A percentile compares a stretch with the other conserved stretches of the same genome.
These are phyloP conservation scores for Geotrichum macrosporum DNA, from an alignment of 1,139 yeast species.

Conservation along the genomic window DNA sequence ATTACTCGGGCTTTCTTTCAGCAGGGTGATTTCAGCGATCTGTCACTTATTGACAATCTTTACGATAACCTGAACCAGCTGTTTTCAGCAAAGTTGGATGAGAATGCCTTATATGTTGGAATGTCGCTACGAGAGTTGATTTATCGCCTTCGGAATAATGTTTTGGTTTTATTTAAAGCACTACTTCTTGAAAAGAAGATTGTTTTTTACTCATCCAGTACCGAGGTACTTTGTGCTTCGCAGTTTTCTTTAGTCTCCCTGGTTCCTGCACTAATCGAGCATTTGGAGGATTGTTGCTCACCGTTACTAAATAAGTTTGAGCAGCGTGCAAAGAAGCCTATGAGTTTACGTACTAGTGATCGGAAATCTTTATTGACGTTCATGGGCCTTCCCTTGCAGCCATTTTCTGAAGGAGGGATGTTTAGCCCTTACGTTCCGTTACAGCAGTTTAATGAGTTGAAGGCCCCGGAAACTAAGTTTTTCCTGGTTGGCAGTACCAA, in stretches of 20 bases:
- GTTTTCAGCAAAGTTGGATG: constrained; percentile 42
- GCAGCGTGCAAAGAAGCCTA: constrained; percentile 52
- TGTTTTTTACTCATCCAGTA: constrained; percentile 67
- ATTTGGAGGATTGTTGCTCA: constrained; percentile 74
- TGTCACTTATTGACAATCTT: constrained; percentile 60
- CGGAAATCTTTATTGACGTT: constrained; percentile 71
- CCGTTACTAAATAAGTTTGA: constrained; percentile 62
- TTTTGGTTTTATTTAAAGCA: constrained; percentile 71
- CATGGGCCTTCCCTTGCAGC: constrained; percentile 81
- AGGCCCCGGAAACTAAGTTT: constrained; percentile 52
- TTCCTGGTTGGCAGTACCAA: constrained; percentile 88
- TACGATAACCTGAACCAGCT: constrained; percentile 63
- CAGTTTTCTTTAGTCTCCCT: constrained; percentile 63
- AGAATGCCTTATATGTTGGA: constrained; percentile 66
- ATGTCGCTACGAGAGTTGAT: constrained; percentile 66
- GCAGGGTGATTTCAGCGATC: constrained; percentile 73
- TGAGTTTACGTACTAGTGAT: constrained; percentile 73
- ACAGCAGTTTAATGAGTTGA: constrained; percentile 78
- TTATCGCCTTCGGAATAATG: constrained; percentile 53
- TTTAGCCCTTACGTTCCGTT: constrained; percentile 91
- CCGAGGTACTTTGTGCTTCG: constrained; percentile 72
- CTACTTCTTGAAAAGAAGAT: constrained; percentile 68
- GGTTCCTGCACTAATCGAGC: constrained; percentile 70
- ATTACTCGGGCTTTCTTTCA: constrained; percentile 82
- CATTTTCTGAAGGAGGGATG: constrained; percentile 80